These are phyloP conservation scores for Aureobasidium sp. DNA, from an alignment of 2,329 filamentous ascomycete genomes.

Conservation along the genomic window DNA sequence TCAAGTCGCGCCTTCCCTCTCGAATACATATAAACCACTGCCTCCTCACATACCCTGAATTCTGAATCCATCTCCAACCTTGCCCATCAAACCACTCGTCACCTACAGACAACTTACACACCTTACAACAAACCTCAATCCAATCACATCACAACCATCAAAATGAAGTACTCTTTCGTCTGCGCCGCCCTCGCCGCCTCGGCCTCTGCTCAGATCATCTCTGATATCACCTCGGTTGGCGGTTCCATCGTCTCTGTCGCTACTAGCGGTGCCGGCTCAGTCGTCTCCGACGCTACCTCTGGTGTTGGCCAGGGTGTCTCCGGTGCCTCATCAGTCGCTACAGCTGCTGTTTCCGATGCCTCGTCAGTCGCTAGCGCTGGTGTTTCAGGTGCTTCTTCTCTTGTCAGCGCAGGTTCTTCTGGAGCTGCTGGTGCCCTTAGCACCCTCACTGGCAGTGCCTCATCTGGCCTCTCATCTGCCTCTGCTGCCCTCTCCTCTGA, in stretches of 20 bases:
- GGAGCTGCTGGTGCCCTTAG: neutral
- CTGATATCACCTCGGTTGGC: neutral
- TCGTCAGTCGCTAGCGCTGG: neutral
- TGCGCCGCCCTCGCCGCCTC: slow-evolving; percentile 8
- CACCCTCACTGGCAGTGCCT: neutral
- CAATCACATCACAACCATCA: neutral
- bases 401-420: neutral
- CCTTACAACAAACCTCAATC: neutral
- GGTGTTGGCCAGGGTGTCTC: neutral
- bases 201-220: neutral
- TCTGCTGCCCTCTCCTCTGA: neutral
- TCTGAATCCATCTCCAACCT: neutral
- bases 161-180: slow-evolving; percentile 9
- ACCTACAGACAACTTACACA: neutral
- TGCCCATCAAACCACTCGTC: neutral
- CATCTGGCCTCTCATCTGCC: neutral
- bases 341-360: neutral
- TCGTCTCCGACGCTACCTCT: neutral
- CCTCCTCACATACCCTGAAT: neutral
- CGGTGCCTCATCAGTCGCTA: slow-evolving; percentile 1
- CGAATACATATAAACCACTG: neutral
- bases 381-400: neutral
- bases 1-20: neutral
- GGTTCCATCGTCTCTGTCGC: neutral
- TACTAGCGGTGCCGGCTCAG: neutral